phyloP scores from a whole-genome alignment of 768 basidiomycete species.

The Tephrocybe rancida region DNA sequence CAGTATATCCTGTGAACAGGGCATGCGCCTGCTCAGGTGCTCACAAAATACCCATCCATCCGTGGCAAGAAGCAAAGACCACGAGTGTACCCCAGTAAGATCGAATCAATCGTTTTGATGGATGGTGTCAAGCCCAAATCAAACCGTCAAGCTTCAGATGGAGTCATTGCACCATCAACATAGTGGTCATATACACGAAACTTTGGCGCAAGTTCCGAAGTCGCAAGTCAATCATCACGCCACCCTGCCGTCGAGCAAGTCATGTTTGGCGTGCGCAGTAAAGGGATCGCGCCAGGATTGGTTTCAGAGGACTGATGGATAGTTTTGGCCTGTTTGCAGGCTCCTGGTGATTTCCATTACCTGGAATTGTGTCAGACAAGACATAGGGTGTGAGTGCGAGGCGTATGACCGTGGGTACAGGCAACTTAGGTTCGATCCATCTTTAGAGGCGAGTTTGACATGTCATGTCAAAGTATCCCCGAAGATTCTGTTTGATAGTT shows the following conservation, averaged over 20 bases:
- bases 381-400: too few species aligned
- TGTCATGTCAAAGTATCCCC: conserved; percentile 21
- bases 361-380: too few species aligned
- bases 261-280: conserved; percentile 2
- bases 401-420: background rate
- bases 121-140: conserved; percentile 3
- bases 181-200: too few species aligned
- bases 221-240: conserved; percentile 15
- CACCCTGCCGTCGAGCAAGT: conserved; percentile 7
- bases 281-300: background rate
- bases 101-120: background rate
- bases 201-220: background rate
- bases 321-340: too few species aligned
- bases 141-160: conserved; percentile 3
- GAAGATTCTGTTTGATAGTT: background rate
- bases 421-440: conserved; percentile 11
- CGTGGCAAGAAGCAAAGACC: conserved; percentile 11
- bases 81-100: background rate
- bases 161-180: background rate
- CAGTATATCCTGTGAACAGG: too few species aligned
- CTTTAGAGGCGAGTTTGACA: conserved; percentile 16
- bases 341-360: too few species aligned
- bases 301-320: background rate
- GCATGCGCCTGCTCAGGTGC: too few species aligned
- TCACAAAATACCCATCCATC: too few species aligned